Percentiles rank a stretch among this genome's conserved stretches.
Evolutionary conservation across 2,329 filamentous ascomycete species (phyloP).

Genomic region (Beauveria caledonica): DNA sequence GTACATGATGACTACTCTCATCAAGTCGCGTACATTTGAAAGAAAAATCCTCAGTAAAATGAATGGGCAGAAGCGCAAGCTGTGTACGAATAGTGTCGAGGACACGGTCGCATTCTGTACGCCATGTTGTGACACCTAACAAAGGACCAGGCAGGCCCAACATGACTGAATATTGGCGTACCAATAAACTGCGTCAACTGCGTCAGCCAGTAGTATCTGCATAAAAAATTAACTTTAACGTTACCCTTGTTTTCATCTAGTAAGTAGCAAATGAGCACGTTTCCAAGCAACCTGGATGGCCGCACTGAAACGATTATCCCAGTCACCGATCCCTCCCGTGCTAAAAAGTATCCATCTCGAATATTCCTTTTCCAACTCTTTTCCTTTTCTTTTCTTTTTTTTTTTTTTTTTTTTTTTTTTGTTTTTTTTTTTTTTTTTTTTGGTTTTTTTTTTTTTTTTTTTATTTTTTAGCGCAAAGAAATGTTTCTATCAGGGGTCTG

Average conservation of each 20-base stretch:
- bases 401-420: background rate
- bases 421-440: background rate
- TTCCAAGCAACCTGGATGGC: slow-evolving; percentile 6
- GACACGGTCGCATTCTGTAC: background rate
- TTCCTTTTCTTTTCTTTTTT: background rate
- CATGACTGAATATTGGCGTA: background rate
- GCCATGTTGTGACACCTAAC: background rate
- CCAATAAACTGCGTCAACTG: background rate
- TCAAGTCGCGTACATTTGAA: background rate
- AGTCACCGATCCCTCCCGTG: background rate
- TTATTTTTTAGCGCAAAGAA: background rate
- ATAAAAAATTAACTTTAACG: background rate
- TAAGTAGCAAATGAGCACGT: background rate
- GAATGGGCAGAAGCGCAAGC: too few relatives aligned
- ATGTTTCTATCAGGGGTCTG: background rate
- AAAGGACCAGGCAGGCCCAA: background rate
- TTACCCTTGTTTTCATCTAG: background rate
- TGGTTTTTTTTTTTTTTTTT: background rate
- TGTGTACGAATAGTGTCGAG: background rate
- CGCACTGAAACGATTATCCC: background rate
- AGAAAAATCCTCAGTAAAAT: background rate
- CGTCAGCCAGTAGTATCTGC: background rate
- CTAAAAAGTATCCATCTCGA: background rate
- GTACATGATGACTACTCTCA: background rate
- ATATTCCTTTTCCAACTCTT: background rate